Evolutionary conservation across 164 flowering plant species (phyloP), one percentile per base, ranked within the genome.

Genomic region (Magnolia changhungtana): DNA sequence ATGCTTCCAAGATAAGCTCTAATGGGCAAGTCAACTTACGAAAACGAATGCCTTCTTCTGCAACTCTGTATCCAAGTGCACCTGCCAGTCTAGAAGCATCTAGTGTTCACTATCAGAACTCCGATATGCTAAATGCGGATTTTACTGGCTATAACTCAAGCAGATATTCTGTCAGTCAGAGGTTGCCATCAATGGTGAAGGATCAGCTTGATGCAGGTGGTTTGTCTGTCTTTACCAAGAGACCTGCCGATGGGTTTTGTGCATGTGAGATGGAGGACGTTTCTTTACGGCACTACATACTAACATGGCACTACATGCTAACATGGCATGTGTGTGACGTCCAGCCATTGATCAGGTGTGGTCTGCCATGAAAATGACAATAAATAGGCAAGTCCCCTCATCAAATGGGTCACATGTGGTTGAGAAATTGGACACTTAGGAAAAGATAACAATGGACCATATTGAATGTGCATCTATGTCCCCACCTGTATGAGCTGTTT

Each of bases 151-250:
- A 80, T 63, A 72, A 78, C 19, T 72, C 81, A 63, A 77, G 78
- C 71, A 81, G 81, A 51, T 82, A 78, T 83, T 78, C 84, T 24
- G 24, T 76, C 16, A 82, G 85, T 77, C 81, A 80, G 71, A 85
- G 82, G 84, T 63, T 75, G 49, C 81, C 78, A 76, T 75, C 84
- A 11, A 69, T 37, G 11, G 52, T 75, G 68, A 74, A 74, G 49
- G 74, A 76, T 78, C 84, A 87, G 58, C 73, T 83, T 63, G 85
- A 78, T 78, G 70, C 90, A 86, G 92, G 92, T 91, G 19, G 19
- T 77, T 74, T 75, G 21, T 20, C 71, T 68, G 14, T 50, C 58
- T 50, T 37, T 16, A 16, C 13, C 13, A 55, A 55, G 8, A 55
- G 13, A 11, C 18, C 61, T 55, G 61, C 13, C 61, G 18, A 55